Evolutionary conservation across 1,284 basidiomycete species (phyloP).

Genomic region (Ustilago vetiveriae): DNA sequence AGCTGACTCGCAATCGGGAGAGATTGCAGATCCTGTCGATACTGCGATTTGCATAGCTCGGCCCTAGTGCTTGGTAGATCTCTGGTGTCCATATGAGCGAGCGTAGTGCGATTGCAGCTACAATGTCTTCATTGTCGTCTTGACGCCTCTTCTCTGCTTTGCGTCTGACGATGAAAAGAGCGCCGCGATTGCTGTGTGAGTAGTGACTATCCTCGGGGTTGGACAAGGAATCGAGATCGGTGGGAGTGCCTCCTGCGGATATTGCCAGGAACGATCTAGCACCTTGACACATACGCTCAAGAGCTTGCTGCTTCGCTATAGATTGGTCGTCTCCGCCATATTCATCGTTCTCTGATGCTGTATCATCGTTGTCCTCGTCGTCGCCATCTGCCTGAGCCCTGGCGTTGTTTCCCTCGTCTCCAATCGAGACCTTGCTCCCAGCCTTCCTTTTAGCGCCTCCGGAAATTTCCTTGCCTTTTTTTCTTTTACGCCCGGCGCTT

Average conservation of each 20-base stretch:
- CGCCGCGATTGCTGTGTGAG: slow-evolving; percentile 40
- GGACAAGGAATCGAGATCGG: slow-evolving; percentile 33
- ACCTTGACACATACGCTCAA: slow-evolving; percentile 8
- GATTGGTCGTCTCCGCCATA: slow-evolving; percentile 15
- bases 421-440: not conserved
- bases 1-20: slow-evolving; percentile 26
- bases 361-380: too few species aligned
- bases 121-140: slow-evolving; percentile 2
- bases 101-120: slow-evolving; percentile 39
- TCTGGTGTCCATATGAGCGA: slow-evolving; percentile 49
- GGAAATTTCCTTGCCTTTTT: slow-evolving; percentile 7
- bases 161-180: slow-evolving; percentile 27
- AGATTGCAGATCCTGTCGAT: slow-evolving; percentile 46
- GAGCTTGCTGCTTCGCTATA: slow-evolving; percentile 9
- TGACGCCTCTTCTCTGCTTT: not conserved
- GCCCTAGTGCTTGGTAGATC: slow-evolving; percentile 42
- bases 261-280: slow-evolving; percentile 15
- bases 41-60: slow-evolving; percentile 42
- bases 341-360: slow-evolving; percentile 30
- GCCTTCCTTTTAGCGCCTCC: slow-evolving; percentile 21
- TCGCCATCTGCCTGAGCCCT: not conserved
- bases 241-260: not conserved
- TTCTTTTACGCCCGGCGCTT: slow-evolving; percentile 8
- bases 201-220: slow-evolving; percentile 41
- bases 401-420: slow-evolving; percentile 1